Percentiles rank a stretch among this genome's conserved stretches.
phyloP scores from a whole-genome alignment of 1,139 yeast genomes.

The Geotrichum siamense region DNA sequence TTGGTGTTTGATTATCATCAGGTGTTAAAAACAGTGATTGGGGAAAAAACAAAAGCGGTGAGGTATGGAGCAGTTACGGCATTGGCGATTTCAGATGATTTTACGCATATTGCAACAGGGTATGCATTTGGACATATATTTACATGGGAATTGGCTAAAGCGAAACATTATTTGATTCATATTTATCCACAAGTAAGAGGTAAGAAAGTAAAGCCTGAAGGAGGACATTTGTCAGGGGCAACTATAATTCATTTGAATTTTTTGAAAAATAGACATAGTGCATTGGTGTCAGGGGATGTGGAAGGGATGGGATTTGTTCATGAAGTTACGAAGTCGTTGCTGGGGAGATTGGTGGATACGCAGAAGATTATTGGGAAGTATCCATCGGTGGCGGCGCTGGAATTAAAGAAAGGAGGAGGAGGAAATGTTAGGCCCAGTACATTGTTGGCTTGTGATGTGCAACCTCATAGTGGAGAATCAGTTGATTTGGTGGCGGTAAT shows the following conservation, averaged over 20 bases:
- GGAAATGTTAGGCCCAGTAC: constrained; percentile 28
- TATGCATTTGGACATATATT: constrained; percentile 41
- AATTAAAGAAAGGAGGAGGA: not conserved
- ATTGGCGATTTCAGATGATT: constrained; percentile 46
- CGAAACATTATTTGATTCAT: constrained; percentile 28
- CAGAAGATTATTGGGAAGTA: constrained; percentile 49
- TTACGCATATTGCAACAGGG: constrained; percentile 44
- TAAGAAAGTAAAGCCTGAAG: constrained; percentile 32
- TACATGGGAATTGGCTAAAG: constrained; percentile 42
- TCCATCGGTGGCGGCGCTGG: constrained; percentile 20
- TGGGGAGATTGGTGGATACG: constrained; percentile 45
- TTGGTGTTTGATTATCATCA: constrained; percentile 62
- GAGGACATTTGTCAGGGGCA: constrained; percentile 51
- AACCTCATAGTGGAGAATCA: constrained; percentile 53
- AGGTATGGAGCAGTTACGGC: constrained; percentile 42
- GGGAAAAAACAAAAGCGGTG: constrained; percentile 27
- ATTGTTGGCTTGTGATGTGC: constrained; percentile 38
- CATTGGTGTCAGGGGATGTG: constrained; percentile 51
- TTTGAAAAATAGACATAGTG: constrained; percentile 50
- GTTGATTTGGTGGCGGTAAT: constrained; percentile 48
- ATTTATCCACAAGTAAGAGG: constrained; percentile 33
- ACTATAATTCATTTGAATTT: constrained; percentile 47
- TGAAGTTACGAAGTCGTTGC: constrained; percentile 47
- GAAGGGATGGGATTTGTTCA: constrained; percentile 56
- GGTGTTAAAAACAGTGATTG: constrained; percentile 39